These are phyloP conservation scores for Globisporangium megalacanthum DNA, from an alignment of 352 stramenopile species.

Conservation along the genomic window DNA sequence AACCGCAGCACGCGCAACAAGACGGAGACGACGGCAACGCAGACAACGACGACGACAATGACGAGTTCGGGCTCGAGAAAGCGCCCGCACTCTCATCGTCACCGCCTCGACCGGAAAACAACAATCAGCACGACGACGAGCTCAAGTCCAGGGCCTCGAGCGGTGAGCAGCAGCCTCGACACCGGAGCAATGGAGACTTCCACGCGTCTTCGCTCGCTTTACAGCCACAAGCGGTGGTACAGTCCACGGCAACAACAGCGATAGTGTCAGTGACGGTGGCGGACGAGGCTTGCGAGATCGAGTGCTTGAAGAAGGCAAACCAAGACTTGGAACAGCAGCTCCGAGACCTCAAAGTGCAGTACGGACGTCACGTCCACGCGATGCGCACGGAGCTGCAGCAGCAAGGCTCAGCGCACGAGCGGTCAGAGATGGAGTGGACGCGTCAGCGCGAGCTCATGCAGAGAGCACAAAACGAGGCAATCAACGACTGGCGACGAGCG, in stretches of 20 bases:
- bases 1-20: constrained; percentile 2
- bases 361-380: constrained; percentile 3
- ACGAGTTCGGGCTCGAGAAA: background rate
- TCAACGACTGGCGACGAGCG: background rate
- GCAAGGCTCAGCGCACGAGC: background rate
- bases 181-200: background rate
- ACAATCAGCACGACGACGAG: constrained; percentile 9
- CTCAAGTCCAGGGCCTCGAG: background rate
- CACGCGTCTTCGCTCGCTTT: background rate
- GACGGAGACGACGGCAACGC: constrained; percentile 1
- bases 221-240: background rate
- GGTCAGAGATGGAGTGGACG: constrained; percentile 1
- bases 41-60: background rate
- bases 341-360: background rate
- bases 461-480: background rate
- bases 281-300: background rate
- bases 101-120: background rate
- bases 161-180: background rate
- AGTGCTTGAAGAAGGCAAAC: constrained; percentile 1
- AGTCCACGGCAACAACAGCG: too few relatives aligned
- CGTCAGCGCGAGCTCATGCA: background rate
- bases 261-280: too few relatives aligned
- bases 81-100: background rate
- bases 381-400: constrained; percentile 7
- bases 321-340: constrained; percentile 7